phyloP scores from a whole-genome alignment of 2,329 filamentous ascomycete species.

The Monilinia vaccinii-corymbosi region DNA sequence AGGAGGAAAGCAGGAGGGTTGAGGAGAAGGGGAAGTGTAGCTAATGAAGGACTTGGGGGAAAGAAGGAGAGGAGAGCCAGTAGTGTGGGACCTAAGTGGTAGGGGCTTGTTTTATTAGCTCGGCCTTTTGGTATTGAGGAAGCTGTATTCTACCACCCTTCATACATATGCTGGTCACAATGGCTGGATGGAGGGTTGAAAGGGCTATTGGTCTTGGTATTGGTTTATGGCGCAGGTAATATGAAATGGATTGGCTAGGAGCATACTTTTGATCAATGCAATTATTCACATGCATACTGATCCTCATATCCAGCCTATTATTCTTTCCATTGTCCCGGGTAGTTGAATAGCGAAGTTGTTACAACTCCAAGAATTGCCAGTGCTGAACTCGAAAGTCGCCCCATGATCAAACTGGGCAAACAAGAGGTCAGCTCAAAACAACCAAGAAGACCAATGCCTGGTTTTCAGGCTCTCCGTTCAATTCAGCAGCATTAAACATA shows the following conservation, averaged over 20 bases:
- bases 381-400: no score
- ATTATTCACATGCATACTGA: no score
- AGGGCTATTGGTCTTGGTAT: neutral
- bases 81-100: conserved; percentile 22
- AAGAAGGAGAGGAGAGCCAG: conserved; percentile 25
- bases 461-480: neutral
- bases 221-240: neutral
- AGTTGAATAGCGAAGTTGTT: neutral
- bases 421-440: no score
- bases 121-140: neutral
- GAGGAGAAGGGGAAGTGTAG: conserved; percentile 26
- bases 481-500: neutral
- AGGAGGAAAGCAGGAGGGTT: conserved; percentile 35
- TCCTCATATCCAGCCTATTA: no score
- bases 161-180: neutral
- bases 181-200: neutral
- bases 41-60: conserved; percentile 22
- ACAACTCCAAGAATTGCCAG: neutral
- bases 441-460: neutral
- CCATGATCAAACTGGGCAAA: neutral
- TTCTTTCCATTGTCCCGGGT: neutral
- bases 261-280: neutral
- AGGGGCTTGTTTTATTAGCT: neutral
- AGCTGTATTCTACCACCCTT: neutral
- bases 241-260: neutral